Conservation (phyloP, 805 yeast species). For the Citeromyces matritensis region DNA sequence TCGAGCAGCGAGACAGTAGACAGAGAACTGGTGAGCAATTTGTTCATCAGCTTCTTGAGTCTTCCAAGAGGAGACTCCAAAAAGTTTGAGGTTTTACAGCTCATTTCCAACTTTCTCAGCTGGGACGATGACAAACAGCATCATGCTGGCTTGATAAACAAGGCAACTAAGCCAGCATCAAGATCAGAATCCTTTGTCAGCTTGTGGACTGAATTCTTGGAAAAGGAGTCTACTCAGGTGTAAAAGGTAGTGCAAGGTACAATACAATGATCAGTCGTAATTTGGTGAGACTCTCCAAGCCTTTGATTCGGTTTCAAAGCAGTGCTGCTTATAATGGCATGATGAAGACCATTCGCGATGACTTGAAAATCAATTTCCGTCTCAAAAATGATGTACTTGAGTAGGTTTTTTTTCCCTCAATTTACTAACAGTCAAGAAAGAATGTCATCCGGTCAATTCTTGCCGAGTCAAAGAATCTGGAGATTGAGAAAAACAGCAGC, state of each 20-base stretch:
- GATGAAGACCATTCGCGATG: conserved; percentile 12
- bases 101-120: conserved; percentile 66
- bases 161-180: conserved; percentile 11
- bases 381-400: conserved; percentile 16
- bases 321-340: conserved; percentile 13
- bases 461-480: conserved; percentile 22
- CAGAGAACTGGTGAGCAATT: conserved; percentile 75
- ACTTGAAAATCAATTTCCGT: conserved; percentile 16
- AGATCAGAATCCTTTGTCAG: conserved; percentile 38
- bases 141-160: conserved; percentile 51
- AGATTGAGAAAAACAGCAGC: conserved; percentile 13
- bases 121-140: conserved; percentile 78
- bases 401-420: conserved; percentile 3
- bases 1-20: conserved; percentile 70
- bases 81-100: conserved; percentile 80
- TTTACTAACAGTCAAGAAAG: conserved; percentile 7
- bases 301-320: conserved; percentile 9
- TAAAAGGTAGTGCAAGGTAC: no score
- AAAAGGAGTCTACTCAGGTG: conserved; percentile 40
- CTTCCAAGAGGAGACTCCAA: conserved; percentile 89
- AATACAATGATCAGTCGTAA: no score
- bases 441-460: conserved; percentile 22
- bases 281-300: no score
- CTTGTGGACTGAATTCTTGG: conserved; percentile 68
- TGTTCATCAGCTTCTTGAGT: conserved; percentile 70